phyloP scores from a whole-genome alignment of 1,284 basidiomycete genomes.

The Taiwanofungus camphoratus region DNA sequence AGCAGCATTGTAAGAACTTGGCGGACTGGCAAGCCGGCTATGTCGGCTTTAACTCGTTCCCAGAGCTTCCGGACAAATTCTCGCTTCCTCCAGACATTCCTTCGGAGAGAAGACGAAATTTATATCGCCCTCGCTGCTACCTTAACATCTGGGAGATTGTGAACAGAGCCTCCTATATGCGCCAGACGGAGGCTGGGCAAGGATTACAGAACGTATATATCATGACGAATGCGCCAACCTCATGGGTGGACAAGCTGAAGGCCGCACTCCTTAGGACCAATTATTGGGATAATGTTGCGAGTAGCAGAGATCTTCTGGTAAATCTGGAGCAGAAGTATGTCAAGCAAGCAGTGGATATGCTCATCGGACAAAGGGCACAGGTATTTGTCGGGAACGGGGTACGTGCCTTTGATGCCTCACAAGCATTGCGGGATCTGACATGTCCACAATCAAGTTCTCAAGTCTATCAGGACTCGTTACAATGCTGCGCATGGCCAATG shows the following conservation, averaged over 20 bases:
- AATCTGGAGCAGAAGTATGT: conserved; percentile 35
- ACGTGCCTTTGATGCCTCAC: too few relatives aligned
- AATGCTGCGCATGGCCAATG: too few relatives aligned
- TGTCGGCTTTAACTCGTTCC: conserved; percentile 37
- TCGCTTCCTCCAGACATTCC: neutral
- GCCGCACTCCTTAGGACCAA: conserved; percentile 25
- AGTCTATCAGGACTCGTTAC: too few relatives aligned
- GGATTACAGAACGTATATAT: conserved; percentile 39
- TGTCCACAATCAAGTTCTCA: too few relatives aligned
- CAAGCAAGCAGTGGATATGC: conserved; percentile 39
- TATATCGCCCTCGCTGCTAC: conserved; percentile 41
- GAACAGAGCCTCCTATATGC: conserved; percentile 34
- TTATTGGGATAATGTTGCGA: conserved; percentile 17
- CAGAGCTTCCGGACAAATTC: conserved; percentile 40
- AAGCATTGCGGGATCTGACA: too few relatives aligned
- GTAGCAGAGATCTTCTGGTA: conserved; percentile 32
- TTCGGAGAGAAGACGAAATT: conserved; percentile 1
- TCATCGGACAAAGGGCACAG: conserved; percentile 36
- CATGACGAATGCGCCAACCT: conserved; percentile 47
- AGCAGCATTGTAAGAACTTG: conserved; percentile 44
- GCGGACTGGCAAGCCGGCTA: conserved; percentile 36
- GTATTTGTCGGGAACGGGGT: conserved; percentile 45
- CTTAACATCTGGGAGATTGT: conserved; percentile 43
- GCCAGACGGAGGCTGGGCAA: conserved; percentile 16
- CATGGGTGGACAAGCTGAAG: conserved; percentile 37